Percentiles rank a stretch among this genome's conserved stretches.
These are phyloP conservation scores for Euphrasia confusa DNA, from an alignment of 257 asterid species.

Conservation along the genomic window DNA sequence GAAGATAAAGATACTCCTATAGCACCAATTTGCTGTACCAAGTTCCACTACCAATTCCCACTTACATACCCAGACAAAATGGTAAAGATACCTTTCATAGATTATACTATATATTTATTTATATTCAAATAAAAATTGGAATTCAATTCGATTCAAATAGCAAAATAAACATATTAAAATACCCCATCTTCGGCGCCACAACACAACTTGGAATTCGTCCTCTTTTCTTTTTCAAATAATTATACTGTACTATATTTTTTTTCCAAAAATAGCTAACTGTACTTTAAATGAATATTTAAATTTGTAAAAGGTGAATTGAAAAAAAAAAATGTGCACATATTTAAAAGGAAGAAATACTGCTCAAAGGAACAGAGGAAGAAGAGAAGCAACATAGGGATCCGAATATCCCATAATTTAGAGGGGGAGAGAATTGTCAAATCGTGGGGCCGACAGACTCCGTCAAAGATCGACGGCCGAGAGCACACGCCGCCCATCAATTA, in stretches of 20 bases:
- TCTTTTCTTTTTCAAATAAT: neutral
- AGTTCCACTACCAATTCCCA: conserved; percentile 26
- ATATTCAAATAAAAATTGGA: neutral
- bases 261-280: neutral
- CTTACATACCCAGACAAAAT: conserved; percentile 24
- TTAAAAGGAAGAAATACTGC: no score
- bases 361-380: neutral
- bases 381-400: conserved; percentile 34
- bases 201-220: no score
- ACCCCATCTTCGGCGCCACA: no score
- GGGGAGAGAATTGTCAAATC: conserved; percentile 13
- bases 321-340: no score
- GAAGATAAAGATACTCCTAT: conserved; percentile 24
- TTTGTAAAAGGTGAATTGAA: no score
- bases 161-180: no score
- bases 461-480: conserved; percentile 39
- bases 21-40: conserved; percentile 35
- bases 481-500: conserved; percentile 42
- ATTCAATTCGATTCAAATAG: neutral
- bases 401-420: conserved; percentile 26
- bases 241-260: neutral
- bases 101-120: conserved; percentile 16
- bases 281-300: no score
- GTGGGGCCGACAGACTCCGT: conserved; percentile 35
- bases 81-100: conserved; percentile 24